A percentile compares a stretch with the other conserved stretches of the same genome.
Evolutionary conservation across 192 early-diverging fungal species (phyloP).

Genomic region (Backusella parvicylindrica): DNA sequence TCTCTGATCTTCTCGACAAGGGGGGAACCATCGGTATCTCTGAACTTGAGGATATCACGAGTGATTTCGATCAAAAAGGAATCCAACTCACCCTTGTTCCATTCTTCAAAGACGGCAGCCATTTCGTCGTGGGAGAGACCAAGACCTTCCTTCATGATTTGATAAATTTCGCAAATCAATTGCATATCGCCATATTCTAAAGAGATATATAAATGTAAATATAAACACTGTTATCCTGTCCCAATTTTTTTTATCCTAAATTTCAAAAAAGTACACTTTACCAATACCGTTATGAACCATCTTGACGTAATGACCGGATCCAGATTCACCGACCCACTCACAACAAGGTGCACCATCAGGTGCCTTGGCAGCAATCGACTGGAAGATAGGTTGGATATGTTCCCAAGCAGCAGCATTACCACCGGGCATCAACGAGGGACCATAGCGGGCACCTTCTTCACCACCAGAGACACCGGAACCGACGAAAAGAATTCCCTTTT

Average conservation of each 20-base stretch:
- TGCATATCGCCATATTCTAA: constrained; percentile 98
- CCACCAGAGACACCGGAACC: constrained; percentile 98
- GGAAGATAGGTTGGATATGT: constrained; percentile 94
- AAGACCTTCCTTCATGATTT: constrained; percentile 86
- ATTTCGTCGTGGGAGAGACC: constrained; percentile 83
- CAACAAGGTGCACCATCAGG: constrained; percentile 88
- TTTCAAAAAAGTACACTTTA: constrained; percentile 8
- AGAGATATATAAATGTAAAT: background rate
- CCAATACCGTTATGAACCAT: constrained; percentile 99
- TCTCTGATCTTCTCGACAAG: constrained; percentile 94
- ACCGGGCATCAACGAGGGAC: constrained; percentile 97
- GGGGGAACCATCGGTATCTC: constrained; percentile 83
- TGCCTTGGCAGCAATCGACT: constrained; percentile 90
- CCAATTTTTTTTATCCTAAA: background rate
- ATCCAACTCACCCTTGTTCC: constrained; percentile 98
- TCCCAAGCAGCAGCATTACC: constrained; percentile 92
- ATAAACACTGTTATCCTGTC: too few species aligned
- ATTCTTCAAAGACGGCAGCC: constrained; percentile 82
- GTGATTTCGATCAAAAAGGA: constrained; percentile 98
- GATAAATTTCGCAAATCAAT: constrained; percentile 95
- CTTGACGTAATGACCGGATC: constrained; percentile 99
- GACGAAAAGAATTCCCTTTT: constrained; percentile 91
- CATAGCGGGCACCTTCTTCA: constrained; percentile 97
- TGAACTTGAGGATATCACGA: constrained; percentile 88
- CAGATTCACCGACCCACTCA: constrained; percentile 98